Conservation (phyloP, 352 stramenopile species). For the Phytophthora meadii region DNA sequence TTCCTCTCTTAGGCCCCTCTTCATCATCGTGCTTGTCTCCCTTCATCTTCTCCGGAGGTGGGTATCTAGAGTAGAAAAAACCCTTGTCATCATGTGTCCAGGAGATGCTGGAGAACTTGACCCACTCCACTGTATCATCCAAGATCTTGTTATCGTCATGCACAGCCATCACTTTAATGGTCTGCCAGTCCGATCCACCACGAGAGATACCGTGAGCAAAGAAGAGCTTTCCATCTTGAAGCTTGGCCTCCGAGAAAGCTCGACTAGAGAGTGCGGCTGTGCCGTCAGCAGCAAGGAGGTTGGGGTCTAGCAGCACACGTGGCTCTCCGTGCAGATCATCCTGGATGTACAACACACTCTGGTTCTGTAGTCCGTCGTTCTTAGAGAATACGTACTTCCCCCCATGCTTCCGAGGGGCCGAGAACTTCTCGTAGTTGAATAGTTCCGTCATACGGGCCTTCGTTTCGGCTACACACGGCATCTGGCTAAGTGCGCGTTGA, state of each 20-base stretch:
- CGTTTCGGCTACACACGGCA: conserved; percentile 76
- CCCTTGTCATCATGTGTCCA: conserved; percentile 87
- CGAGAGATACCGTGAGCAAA: conserved; percentile 86
- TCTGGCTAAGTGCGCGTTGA: conserved; percentile 64
- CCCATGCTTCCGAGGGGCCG: conserved; percentile 73
- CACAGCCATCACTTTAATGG: conserved; percentile 85
- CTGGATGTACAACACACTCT: conserved; percentile 90
- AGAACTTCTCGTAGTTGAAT: conserved; percentile 92
- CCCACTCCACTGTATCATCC: conserved; percentile 85
- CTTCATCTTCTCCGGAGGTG: conserved; percentile 65
- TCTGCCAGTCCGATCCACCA: conserved; percentile 89
- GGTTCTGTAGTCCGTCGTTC: conserved; percentile 90
- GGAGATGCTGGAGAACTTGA: conserved; percentile 87
- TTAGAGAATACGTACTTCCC: conserved; percentile 88
- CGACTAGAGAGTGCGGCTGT: conserved; percentile 72
- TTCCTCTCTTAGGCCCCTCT: conserved; percentile 66
- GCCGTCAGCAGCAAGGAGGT: conserved; percentile 74
- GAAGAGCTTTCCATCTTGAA: conserved; percentile 70
- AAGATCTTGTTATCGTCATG: conserved; percentile 73
- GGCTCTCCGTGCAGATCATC: conserved; percentile 67
- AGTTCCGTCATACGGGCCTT: conserved; percentile 83
- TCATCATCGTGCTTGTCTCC: conserved; percentile 48
- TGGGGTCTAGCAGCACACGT: conserved; percentile 84
- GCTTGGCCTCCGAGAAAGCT: conserved; percentile 79
- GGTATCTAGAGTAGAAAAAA: conserved; percentile 90